Evolutionary conservation across 371 early-diverging fungal genomes (phyloP).

Genomic region (Chytridiales sp.): DNA sequence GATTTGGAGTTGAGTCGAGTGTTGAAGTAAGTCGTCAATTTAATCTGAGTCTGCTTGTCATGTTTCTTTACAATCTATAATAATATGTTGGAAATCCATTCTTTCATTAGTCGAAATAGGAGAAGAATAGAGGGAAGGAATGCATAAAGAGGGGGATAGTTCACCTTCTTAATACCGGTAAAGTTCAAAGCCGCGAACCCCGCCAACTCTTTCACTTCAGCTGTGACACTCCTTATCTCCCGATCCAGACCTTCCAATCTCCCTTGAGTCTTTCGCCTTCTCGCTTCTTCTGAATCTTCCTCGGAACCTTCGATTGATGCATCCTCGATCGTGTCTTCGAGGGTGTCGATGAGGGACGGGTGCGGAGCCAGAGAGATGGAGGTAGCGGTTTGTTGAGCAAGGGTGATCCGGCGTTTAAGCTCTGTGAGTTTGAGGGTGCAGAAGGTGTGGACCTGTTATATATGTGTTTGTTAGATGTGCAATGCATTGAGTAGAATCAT

Average conservation of each 20-base stretch:
- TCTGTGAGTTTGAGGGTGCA: constrained; percentile 80
- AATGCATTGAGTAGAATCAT: too few species aligned
- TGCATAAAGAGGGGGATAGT: constrained; percentile 77
- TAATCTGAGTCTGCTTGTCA: constrained; percentile 39
- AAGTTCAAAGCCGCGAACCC: constrained; percentile 84
- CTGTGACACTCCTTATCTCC: constrained; percentile 74
- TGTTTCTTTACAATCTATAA: constrained; percentile 45
- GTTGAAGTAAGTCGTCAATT: constrained; percentile 29
- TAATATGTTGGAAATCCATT: constrained; percentile 4
- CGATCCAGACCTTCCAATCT: constrained; percentile 56
- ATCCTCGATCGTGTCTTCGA: neutral
- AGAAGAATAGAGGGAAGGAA: neutral
- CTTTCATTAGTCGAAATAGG: too few species aligned
- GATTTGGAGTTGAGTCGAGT: constrained; percentile 21
- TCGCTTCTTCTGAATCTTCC: constrained; percentile 14
- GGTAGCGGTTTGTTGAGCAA: constrained; percentile 62
- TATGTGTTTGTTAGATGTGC: too few species aligned
- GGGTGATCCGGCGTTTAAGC: constrained; percentile 70
- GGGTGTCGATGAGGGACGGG: constrained; percentile 44
- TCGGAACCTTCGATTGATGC: constrained; percentile 1
- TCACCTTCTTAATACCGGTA: constrained; percentile 76
- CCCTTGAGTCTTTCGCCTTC: neutral
- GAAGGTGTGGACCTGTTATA: constrained; percentile 69
- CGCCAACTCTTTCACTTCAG: constrained; percentile 83
- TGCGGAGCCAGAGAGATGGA: constrained; percentile 50